Evolutionary conservation across 305 asterid genomes (phyloP), one percentile per base, ranked within the genome.

Genomic region (Plantago rigida): DNA sequence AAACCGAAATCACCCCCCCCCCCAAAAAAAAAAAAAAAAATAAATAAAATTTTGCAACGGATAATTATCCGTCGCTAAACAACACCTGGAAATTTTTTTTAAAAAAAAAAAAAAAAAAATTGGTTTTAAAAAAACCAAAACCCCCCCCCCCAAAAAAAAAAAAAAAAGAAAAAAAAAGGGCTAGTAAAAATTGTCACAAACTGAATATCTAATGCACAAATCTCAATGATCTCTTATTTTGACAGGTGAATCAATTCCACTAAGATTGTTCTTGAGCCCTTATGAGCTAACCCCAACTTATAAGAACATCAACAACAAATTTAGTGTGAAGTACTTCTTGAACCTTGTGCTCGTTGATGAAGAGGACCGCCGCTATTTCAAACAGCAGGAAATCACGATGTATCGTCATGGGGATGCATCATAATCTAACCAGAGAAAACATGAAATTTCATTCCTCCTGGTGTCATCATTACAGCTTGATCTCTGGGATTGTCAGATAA

Each of bases 271-370:
- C 77, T 79, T 92, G 53, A 92, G 96, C 78, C 97, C 96, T 9
- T 92, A 92, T 45, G 95, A 92, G 71, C 83, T 92, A 68, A 92
- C 97, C 55, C 97, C 97, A 13, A 88, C 97, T 9, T 81, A 82
- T 46, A 79, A 77, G 47, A 92, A 92, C 81, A 89, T 79, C 78
- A 92, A 92, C 91, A 92, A 92, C 77, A 92, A 92, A 77, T 92
- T 92, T 50, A 84, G 93, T 3, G 93, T 88, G 73, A 88, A 88
- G 67, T 92, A 92, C 76, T 92, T 78, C 75, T 69, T 92, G 75
- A 92, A 92, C 83, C 97, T 92, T 7, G 95, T 92, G 26, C 96
- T 92, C 50, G 94, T 92, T 60, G 95, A 92, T 55, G 97, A 92
- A 77, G 98, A 88, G 72, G 99, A 92, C 69, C 86, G 99, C 11